Base-by-base conservation (phyloP, 768 basidiomycete genomes). In the Amanita subjunquillea region DNA sequence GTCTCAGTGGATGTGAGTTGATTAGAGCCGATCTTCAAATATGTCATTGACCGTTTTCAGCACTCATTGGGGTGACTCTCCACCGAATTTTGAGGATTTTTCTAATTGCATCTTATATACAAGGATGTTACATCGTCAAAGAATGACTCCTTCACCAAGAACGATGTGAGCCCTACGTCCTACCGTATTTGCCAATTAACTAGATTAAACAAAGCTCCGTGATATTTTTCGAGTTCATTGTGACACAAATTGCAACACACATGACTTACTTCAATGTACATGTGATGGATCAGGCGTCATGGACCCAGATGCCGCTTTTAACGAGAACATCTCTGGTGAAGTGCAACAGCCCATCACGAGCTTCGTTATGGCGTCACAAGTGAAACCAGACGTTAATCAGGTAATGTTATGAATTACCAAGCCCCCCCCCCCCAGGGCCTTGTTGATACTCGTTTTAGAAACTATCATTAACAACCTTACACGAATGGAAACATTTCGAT, bases 181-280 rank as follows among this genome's bases (percentile, higher is more conserved):
- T 40, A 46, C 23, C 25, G 6, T 42, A 23, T 29, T 47, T 55
- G 51, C 55, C 48, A 13, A 9, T 13, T 56, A 17, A 32, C 34
- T 13, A 34, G 12, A 13, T 12, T 4, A 7, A 30, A 34, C 46
- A 20, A 62, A 98, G 88, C 79, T 98, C 40, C 84, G 85, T 36
- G 91, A 94, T 64, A 89, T 98, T 57, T 98, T 97, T 68, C 84
- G 82, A n/a, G 73, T 96, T 41, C 82, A 93, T 67, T 70, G 75
- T 0, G 72, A 82, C 51, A 93, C 91, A 0, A 69, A 74, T 6
- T 94, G 91, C 69, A 87, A 94, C 55, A 98, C 94, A 1, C 95
- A 98, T 60, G 95, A 97, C 57, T 75, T 97, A 15, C 73, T 97
- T 12, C 85, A 80, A 54, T 98, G 94, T 29, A 7, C 30, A 43